phyloP scores from a whole-genome alignment of 2,329 filamentous ascomycete genomes.

The Diaporthe aspalathi region DNA sequence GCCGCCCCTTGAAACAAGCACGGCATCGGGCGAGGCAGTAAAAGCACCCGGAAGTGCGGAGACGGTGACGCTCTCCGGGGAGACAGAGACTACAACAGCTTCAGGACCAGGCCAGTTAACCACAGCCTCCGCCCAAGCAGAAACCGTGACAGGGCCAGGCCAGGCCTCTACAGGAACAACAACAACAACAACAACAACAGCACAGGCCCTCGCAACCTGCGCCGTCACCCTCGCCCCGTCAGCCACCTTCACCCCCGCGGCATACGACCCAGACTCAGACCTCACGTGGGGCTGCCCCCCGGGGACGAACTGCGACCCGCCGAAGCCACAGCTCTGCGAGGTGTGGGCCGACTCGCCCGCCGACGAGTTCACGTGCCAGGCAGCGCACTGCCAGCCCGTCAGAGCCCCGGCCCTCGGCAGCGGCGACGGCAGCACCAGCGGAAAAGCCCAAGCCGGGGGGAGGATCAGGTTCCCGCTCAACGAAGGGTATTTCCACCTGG shows the following conservation, averaged over 20 bases:
- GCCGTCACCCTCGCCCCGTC: constrained; percentile 55
- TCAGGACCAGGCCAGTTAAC: too few relatives aligned
- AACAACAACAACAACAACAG: too few relatives aligned
- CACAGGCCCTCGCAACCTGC: constrained; percentile 53
- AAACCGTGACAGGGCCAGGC: constrained; percentile 40
- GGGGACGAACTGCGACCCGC: constrained; percentile 64
- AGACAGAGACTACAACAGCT: too few relatives aligned
- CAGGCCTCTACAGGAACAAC: constrained; percentile 47
- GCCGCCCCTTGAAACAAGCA: constrained; percentile 37
- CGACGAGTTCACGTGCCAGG: constrained; percentile 59
- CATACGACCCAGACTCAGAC: constrained; percentile 53
- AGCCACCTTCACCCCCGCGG: constrained; percentile 13
- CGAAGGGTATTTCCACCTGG: constrained; percentile 72
- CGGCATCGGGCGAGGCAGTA: constrained; percentile 38
- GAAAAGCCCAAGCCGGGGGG: too few relatives aligned
- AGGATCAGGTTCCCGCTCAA: constrained; percentile 56
- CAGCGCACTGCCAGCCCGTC: constrained; percentile 57
- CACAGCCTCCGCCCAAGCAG: background rate
- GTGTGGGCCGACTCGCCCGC: constrained; percentile 60
- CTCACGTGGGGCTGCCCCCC: constrained; percentile 65
- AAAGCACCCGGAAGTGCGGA: background rate
- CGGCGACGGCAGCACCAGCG: constrained; percentile 54
- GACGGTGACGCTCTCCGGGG: too few relatives aligned
- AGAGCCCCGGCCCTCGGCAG: background rate
- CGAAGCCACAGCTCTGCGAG: constrained; percentile 61